Evolutionary conservation across 1,139 yeast genomes (phyloP).

Genomic region (Keqinozyma sinolaborantium): DNA sequence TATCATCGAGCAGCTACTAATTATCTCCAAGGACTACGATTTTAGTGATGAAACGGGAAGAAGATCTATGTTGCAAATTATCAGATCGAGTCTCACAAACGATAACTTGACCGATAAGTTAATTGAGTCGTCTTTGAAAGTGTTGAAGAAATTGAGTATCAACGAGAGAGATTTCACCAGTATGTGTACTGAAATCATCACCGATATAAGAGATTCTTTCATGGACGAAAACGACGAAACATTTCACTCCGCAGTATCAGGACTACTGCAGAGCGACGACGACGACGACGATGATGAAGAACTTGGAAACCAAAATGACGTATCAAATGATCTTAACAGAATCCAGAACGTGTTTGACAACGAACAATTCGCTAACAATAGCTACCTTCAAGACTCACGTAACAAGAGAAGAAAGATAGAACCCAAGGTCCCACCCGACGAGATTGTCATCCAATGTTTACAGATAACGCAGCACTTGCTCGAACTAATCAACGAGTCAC

Average conservation of each 20-base stretch:
- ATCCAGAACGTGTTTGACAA: constrained; percentile 13
- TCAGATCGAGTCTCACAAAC: constrained; percentile 58
- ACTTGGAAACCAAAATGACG: constrained; percentile 18
- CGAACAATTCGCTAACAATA: constrained; percentile 9
- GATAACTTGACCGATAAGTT: constrained; percentile 53
- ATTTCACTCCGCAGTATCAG: constrained; percentile 55
- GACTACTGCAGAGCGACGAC: constrained; percentile 19
- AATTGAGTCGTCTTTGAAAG: constrained; percentile 56
- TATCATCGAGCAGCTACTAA: constrained; percentile 69
- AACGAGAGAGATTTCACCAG: constrained; percentile 82
- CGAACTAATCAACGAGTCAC: constrained; percentile 61
- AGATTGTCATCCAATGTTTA: constrained; percentile 62
- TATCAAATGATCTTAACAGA: constrained; percentile 19
- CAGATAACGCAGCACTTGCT: constrained; percentile 69
- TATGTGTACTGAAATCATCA: constrained; percentile 80
- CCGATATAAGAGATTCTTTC: constrained; percentile 77
- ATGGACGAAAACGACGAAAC: constrained; percentile 41
- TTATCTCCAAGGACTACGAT: constrained; percentile 70
- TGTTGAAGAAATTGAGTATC: constrained; percentile 67
- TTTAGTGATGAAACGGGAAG: constrained; percentile 92
- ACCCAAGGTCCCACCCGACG: constrained; percentile 42
- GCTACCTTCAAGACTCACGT: constrained; percentile 5
- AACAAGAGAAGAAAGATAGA: constrained; percentile 30
- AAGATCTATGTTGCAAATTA: constrained; percentile 69
- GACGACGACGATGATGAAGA: constrained; percentile 17